Evolutionary conservation across 805 yeast species (phyloP).

Genomic region (Candida golubevii): DNA sequence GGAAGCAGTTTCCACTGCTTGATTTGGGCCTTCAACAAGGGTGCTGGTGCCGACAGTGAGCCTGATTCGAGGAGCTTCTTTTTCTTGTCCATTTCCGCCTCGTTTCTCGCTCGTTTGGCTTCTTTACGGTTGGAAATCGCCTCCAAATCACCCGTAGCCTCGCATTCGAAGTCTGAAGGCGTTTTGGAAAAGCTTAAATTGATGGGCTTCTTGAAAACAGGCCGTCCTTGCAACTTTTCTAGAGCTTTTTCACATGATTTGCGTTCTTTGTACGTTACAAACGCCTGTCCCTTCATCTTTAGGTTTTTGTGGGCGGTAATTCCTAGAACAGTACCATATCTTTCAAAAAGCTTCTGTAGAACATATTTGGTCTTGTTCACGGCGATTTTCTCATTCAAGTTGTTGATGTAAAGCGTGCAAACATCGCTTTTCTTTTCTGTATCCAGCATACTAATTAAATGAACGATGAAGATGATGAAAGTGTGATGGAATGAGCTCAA

Average conservation of each 20-base stretch:
- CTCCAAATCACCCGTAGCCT: constrained; percentile 6
- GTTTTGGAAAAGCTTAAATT: constrained; percentile 40
- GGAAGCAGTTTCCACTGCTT: constrained; percentile 36
- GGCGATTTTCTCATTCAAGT: constrained; percentile 67
- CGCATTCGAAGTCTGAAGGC: constrained; percentile 39
- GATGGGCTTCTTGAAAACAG: constrained; percentile 46
- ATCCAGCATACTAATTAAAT: not conserved
- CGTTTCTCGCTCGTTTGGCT: constrained; percentile 20
- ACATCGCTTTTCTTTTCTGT: not conserved
- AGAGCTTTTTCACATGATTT: constrained; percentile 45
- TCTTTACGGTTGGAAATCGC: constrained; percentile 17
- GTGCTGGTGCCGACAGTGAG: constrained; percentile 1
- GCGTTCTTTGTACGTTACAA: constrained; percentile 49
- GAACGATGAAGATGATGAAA: not conserved
- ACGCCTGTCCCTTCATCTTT: constrained; percentile 80
- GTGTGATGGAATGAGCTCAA: not conserved
- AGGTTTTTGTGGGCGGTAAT: constrained; percentile 57
- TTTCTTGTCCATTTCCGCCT: constrained; percentile 10
- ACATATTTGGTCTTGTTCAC: constrained; percentile 44
- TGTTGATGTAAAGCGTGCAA: constrained; percentile 56
- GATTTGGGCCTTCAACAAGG: constrained; percentile 12
- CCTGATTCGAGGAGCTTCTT: constrained; percentile 1
- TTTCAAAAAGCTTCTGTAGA: constrained; percentile 39
- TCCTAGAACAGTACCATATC: constrained; percentile 46
- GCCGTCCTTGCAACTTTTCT: constrained; percentile 35